Conservation (phyloP, 2,329 filamentous ascomycete species). For the Sporothrix curviconia region DNA sequence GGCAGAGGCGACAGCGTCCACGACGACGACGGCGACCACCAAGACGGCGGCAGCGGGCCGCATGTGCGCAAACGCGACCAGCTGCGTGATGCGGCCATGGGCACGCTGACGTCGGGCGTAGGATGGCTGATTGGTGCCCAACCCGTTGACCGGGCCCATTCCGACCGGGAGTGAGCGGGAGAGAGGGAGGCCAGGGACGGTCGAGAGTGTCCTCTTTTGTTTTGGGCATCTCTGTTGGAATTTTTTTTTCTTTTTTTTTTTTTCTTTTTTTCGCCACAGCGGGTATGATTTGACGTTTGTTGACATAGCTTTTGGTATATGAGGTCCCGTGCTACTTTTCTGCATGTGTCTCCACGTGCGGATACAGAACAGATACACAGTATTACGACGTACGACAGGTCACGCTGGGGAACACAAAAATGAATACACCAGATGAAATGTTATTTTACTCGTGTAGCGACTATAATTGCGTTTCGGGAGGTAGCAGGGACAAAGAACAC, state of each 20-base stretch:
- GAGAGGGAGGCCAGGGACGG: too few relatives aligned
- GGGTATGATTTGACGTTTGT: background rate
- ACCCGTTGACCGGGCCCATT: slow-evolving; percentile 26
- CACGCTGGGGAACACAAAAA: too few relatives aligned
- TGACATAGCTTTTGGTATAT: too few relatives aligned
- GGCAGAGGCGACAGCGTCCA: slow-evolving; percentile 11
- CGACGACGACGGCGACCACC: background rate
- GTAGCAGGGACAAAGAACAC: too few relatives aligned
- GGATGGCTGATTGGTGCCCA: slow-evolving; percentile 61
- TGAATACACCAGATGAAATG: too few relatives aligned
- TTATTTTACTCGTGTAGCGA: too few relatives aligned
- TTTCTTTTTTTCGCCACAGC: background rate
- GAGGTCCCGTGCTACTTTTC: too few relatives aligned
- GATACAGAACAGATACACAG: too few relatives aligned
- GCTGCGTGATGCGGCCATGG: slow-evolving; percentile 58
- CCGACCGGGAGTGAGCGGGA: background rate
- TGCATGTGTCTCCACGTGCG: too few relatives aligned
- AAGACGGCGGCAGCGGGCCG: slow-evolving; percentile 11
- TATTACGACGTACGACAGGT: too few relatives aligned
- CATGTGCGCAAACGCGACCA: slow-evolving; percentile 65
- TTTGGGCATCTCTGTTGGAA: background rate
- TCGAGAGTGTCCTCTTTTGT: background rate
- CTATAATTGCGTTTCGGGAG: too few relatives aligned
- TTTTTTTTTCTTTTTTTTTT: background rate
- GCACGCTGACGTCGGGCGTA: slow-evolving; percentile 59